Conservation (phyloP, 2,329 filamentous ascomycete species). For the Aspergillus calidoustus region DNA sequence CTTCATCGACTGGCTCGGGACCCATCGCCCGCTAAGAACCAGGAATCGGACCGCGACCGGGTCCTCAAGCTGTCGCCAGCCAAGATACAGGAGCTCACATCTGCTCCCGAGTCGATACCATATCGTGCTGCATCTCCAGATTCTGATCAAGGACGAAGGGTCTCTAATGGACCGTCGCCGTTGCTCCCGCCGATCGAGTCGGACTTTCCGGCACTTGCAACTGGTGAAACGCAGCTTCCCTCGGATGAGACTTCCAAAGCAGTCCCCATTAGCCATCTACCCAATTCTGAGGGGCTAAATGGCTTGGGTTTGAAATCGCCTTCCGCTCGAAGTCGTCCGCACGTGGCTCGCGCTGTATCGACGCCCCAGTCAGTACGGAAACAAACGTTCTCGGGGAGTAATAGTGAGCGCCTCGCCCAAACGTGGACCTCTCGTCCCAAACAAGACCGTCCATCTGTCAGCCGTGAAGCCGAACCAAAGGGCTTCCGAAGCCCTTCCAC, state of each 20-base stretch:
- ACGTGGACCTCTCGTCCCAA: conserved; percentile 41
- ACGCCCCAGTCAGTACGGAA: conserved; percentile 40
- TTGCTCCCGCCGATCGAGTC: conserved; percentile 15
- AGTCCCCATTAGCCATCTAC: conserved; percentile 31
- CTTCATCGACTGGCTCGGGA: conserved; percentile 32
- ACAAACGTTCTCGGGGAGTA: conserved; percentile 34
- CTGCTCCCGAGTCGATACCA: conserved; percentile 59
- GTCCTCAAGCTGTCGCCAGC: conserved; percentile 58
- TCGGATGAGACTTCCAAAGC: conserved; percentile 26
- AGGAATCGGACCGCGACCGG: conserved; percentile 31
- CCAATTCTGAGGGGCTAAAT: conserved; percentile 26
- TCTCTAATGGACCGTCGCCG: conserved; percentile 26
- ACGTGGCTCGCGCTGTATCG: conserved; percentile 35
- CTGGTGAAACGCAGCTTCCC: conserved; percentile 34
- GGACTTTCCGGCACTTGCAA: conserved; percentile 24
- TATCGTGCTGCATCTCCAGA: conserved; percentile 45
- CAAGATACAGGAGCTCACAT: conserved; percentile 60
- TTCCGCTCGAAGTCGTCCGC: conserved; percentile 35
- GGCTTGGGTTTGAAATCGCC: conserved; percentile 20
- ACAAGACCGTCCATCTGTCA: conserved; percentile 35
- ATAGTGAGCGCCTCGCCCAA: conserved; percentile 38
- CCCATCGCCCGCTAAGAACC: conserved; percentile 25
- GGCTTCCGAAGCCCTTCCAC: conserved; percentile 30
- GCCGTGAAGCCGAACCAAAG: conserved; percentile 41
- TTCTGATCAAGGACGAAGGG: conserved; percentile 25